These are phyloP conservation scores for Boechera divaricarpa DNA, from an alignment of 345 rosid species.

Conservation along the genomic window DNA sequence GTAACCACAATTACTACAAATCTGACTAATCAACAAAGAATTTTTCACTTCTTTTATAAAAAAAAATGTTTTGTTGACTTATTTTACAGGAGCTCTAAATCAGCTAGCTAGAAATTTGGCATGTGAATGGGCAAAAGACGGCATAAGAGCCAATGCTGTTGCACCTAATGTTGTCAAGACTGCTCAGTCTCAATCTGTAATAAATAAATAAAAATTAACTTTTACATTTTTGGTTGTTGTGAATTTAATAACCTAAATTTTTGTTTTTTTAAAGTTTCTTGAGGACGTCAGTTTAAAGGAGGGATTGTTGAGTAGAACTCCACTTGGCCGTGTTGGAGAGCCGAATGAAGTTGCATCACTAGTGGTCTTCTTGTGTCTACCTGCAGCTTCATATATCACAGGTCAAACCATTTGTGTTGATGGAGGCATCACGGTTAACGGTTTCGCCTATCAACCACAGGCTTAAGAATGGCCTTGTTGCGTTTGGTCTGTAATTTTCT, in stretches of 20 bases:
- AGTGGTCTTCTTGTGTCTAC: slow-evolving; percentile 62
- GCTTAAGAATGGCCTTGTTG: slow-evolving; percentile 14
- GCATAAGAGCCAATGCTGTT: slow-evolving; percentile 59
- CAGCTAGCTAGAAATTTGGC: slow-evolving; percentile 63
- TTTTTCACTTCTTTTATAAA: too few species aligned
- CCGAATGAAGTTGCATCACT: slow-evolving; percentile 56
- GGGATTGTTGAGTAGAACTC: slow-evolving; percentile 41
- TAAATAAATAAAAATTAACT: not conserved
- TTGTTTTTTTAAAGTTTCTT: slow-evolving; percentile 2
- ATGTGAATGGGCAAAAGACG: slow-evolving; percentile 76
- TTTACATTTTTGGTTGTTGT: not conserved
- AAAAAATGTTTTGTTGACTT: slow-evolving; percentile 18
- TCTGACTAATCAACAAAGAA: not conserved
- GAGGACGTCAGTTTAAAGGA: slow-evolving; percentile 15
- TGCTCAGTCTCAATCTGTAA: slow-evolving; percentile 47
- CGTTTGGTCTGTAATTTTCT: not conserved
- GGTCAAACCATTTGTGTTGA: slow-evolving; percentile 61
- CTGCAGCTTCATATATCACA: slow-evolving; percentile 61
- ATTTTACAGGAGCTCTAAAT: slow-evolving; percentile 53
- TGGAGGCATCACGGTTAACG: slow-evolving; percentile 53
- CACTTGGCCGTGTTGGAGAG: slow-evolving; percentile 54
- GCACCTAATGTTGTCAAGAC: slow-evolving; percentile 58
- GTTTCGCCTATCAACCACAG: slow-evolving; percentile 42
- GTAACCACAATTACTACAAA: slow-evolving; percentile 25
- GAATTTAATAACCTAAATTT: not conserved